phyloP scores from a whole-genome alignment of 352 stramenopile species.

The Pythium myriotylum region DNA sequence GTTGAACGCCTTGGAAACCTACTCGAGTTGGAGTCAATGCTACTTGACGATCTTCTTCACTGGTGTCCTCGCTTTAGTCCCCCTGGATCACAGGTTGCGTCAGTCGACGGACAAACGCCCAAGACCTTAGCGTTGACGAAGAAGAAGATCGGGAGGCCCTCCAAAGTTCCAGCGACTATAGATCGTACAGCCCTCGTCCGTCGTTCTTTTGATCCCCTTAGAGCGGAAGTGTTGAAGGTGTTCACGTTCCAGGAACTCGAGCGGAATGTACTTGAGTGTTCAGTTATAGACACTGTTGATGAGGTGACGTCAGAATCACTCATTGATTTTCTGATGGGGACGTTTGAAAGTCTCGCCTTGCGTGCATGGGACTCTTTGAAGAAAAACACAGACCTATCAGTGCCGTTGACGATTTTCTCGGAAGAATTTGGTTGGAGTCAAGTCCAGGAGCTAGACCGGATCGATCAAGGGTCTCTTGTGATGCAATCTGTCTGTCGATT shows the following conservation, averaged over 20 bases:
- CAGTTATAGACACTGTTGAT: background rate
- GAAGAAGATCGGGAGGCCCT: slow-evolving; percentile 35
- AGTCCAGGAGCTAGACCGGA: background rate
- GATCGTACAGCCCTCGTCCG: slow-evolving; percentile 29
- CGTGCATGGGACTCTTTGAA: slow-evolving; percentile 2
- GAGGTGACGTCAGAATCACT: background rate
- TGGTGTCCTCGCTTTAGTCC: slow-evolving; percentile 34
- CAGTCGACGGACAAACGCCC: background rate
- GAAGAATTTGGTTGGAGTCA: slow-evolving; percentile 4
- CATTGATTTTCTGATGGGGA: background rate
- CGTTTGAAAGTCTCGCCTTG: slow-evolving; percentile 3
- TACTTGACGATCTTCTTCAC: slow-evolving; percentile 39
- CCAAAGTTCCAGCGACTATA: slow-evolving; percentile 9
- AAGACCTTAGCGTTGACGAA: slow-evolving; percentile 11
- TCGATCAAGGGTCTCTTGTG: background rate
- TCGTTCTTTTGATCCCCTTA: slow-evolving; percentile 37
- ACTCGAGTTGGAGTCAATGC: slow-evolving; percentile 40
- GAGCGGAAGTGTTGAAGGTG: slow-evolving; percentile 39
- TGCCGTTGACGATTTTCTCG: slow-evolving; percentile 3
- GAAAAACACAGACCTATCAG: background rate
- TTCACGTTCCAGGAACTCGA: slow-evolving; percentile 24
- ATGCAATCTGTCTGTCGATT: slow-evolving; percentile 8
- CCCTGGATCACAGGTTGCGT: slow-evolving; percentile 19
- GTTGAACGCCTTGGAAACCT: slow-evolving; percentile 49
- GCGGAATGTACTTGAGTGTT: background rate